Evolutionary conservation across 1,139 yeast species (phyloP).

Genomic region (Zhuliangozyma blackwelliae): DNA sequence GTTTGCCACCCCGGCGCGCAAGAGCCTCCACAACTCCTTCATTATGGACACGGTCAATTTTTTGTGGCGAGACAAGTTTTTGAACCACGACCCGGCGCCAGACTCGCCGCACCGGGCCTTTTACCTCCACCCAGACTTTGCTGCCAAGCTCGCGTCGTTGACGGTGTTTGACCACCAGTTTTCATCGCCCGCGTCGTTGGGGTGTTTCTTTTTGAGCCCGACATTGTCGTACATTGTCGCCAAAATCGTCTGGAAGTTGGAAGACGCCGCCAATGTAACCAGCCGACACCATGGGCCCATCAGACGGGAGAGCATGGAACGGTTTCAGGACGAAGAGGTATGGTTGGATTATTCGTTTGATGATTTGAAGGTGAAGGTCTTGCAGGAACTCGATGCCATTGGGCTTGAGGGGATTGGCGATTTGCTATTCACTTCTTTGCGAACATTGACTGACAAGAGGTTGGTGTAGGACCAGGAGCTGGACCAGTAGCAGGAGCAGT

Average conservation of each 20-base stretch:
- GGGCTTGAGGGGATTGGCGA: constrained; percentile 44
- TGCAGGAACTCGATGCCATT: constrained; percentile 27
- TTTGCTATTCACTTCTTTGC: constrained; percentile 43
- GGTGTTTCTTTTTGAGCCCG: constrained; percentile 54
- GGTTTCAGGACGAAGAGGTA: constrained; percentile 16
- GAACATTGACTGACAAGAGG: constrained; percentile 31
- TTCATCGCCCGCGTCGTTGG: constrained; percentile 25
- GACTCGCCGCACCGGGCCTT: constrained; percentile 29
- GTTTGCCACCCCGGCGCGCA: constrained; percentile 17
- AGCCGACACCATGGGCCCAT: constrained; percentile 46
- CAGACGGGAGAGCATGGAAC: constrained; percentile 25
- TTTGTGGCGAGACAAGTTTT: constrained; percentile 55
- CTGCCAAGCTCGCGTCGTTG: constrained; percentile 34
- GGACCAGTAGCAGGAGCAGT: too few relatives aligned
- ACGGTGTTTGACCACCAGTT: constrained; percentile 9
- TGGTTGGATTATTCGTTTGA: constrained; percentile 35
- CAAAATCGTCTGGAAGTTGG: constrained; percentile 42
- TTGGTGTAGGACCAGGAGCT: too few relatives aligned
- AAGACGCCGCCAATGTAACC: constrained; percentile 32
- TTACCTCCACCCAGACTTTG: constrained; percentile 34
- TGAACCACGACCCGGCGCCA: constrained; percentile 13
- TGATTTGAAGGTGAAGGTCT: constrained; percentile 34
- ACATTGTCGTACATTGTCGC: constrained; percentile 47
- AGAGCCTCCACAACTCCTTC: constrained; percentile 46
- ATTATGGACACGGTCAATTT: constrained; percentile 60